phyloP scores from a whole-genome alignment of 2,329 filamentous ascomycete species.

The Alternaria sp. region DNA sequence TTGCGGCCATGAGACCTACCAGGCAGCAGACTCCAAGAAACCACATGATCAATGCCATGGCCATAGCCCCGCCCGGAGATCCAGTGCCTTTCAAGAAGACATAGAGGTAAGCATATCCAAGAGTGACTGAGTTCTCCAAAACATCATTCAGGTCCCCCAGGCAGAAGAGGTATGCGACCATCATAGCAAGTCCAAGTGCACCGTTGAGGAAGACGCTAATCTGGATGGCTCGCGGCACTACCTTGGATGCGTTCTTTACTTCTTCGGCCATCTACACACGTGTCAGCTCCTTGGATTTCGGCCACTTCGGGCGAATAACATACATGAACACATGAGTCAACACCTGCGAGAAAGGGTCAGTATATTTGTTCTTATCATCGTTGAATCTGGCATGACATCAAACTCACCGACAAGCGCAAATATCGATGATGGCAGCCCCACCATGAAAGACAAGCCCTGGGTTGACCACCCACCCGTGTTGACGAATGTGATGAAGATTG shows the following conservation, averaged over 20 bases:
- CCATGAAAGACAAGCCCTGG: conserved; percentile 7
- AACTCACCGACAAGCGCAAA: conserved; percentile 1
- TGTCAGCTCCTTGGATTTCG: too few species aligned
- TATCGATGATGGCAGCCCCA: conserved; percentile 2
- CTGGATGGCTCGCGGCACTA: conserved; percentile 42
- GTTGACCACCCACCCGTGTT: conserved; percentile 47
- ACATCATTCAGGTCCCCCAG: conserved; percentile 27
- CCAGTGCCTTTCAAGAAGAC: conserved; percentile 2
- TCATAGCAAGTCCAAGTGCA: conserved; percentile 36
- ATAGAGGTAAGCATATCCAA: conserved; percentile 1
- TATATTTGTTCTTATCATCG: too few species aligned
- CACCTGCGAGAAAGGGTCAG: background rate
- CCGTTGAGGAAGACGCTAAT: conserved; percentile 41
- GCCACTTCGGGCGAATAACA: background rate
- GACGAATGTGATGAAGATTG: conserved; percentile 51
- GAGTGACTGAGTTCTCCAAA: background rate
- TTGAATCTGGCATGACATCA: too few species aligned
- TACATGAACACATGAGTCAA: conserved; percentile 6
- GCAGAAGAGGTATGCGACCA: conserved; percentile 42
- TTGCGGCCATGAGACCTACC: conserved; percentile 17
- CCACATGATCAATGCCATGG: conserved; percentile 13
- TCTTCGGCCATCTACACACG: conserved; percentile 25
- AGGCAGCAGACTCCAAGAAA: conserved; percentile 8
- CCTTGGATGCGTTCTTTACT: conserved; percentile 23
- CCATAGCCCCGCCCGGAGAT: conserved; percentile 5